Base-by-base conservation (phyloP, 139 green algal species). In the Closterium sp. region DNA sequence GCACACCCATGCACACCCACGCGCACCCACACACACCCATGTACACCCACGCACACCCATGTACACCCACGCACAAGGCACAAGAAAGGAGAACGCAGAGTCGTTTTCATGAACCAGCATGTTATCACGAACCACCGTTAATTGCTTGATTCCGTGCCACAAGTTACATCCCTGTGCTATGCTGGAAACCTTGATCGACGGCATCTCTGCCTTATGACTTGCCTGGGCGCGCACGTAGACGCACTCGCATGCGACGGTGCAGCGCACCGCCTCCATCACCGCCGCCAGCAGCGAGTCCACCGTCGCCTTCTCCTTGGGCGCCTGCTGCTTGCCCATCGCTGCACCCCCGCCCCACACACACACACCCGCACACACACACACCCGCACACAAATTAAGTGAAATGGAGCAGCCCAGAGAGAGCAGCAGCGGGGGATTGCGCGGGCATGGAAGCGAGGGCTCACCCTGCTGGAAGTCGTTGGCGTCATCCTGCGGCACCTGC, bases 261-360 rank as follows among this genome's bases (percentile, higher is more conserved):
- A 83, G 36, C 90, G 90, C 90, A 93, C 90, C 16, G 31, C 28
- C 86, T 93, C 90, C 90, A 93, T 93, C 12, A 93, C 19, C 3
- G 25, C 36, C 12, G 87, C 86, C 64, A 93, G 90, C 33, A 91
- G n/a, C 32, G 30, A n/a, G 34, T 91, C 64, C 83, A 91, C 88
- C 32, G 33, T 86, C 64, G 28, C 64, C 55, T 34, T 34, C 87
- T 90, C 33, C 87, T 43, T 84, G 33, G 87, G 12, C 19, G 87
- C 33, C 33, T 9, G 3, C 31, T 36, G 30, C 83, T 90, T 90
- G 33, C 87, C 87, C 87, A 90, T 90, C 32, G 87, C 87, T 86
- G 83, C 28, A 28, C 8, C 3, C 83, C 3, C 83, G 9, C 23
- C 25, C 5, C 23, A 30, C 69, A 84, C 28, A 30, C 69, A 84